Evolutionary conservation across 176 grass and related monocot species (phyloP), one percentile per base, ranked within the genome.

Genomic region (Hyparrhenia diplandra): DNA sequence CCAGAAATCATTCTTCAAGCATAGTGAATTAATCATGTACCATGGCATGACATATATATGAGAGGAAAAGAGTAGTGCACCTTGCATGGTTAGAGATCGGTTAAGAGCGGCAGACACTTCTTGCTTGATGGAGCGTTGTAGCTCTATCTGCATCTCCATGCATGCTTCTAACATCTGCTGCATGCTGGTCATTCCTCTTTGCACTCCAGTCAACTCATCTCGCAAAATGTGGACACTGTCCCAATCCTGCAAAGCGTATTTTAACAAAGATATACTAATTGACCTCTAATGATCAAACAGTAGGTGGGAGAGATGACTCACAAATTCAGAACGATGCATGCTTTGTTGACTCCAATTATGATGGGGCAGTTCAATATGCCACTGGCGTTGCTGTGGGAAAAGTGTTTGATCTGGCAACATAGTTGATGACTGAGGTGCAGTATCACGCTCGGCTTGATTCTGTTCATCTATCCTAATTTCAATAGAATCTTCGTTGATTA

Each of bases 111-210:
- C 83, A 63, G 95, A 92, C 13, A 97, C 90, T 74, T 97, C 95
- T 35, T 94, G 95, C 55, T 85, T 85, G 74, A 97, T 87, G 64
- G 92, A 86, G 2, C 95, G 88, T 67, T 94, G 95, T 36, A 94
- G 11, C 78, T 97, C 95, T 46, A 97, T 85, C 84, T 97, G 95
- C 95, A 97, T 97, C 74, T 97, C 95, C 90, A 97, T 92, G 64
- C 95, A 94, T 69, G 92, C 85, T 54, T 89, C 90, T 4, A 94
- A 73, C 92, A 92, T 94, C 49, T 80, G 84, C 47, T 97, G 90
- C 83, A 94, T 87, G 77, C 49, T 82, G 30, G 16, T 83, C 95
- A 97, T 94, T 52, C 84, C 92, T 49, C 91, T 86, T 65, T 97
- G 88, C 13, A 97, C 60, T 52, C 84, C 85, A 23, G n/a, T 69